phyloP scores from a whole-genome alignment of 805 yeast species.

The Sungouiella blattae region DNA sequence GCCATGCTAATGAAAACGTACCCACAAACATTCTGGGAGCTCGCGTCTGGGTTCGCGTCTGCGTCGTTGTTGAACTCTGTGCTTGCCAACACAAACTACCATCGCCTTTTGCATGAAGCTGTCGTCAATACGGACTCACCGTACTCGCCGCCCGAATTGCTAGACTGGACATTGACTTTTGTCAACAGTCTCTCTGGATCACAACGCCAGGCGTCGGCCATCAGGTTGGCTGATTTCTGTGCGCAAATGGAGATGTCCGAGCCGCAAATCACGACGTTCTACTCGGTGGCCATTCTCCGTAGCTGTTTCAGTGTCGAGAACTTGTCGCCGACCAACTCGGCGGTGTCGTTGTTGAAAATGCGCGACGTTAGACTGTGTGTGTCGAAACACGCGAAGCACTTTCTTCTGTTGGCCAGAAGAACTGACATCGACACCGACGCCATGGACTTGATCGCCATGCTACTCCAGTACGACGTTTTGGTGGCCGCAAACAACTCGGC shows the following conservation, averaged over 20 bases:
- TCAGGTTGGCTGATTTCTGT: conserved; percentile 48
- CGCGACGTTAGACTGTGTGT: conserved; percentile 49
- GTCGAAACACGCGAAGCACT: conserved; percentile 38
- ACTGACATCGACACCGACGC: conserved; percentile 1
- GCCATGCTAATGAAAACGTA: conserved; percentile 41
- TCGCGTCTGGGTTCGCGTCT: conserved; percentile 51
- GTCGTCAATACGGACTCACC: conserved; percentile 6
- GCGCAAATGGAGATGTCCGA: conserved; percentile 22
- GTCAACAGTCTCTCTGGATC: conserved; percentile 42
- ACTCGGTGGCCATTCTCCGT: conserved; percentile 11
- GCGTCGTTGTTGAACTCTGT: conserved; percentile 58
- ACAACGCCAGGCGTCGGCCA: conserved; percentile 50
- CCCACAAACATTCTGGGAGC: conserved; percentile 50
- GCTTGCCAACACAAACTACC: conserved; percentile 50
- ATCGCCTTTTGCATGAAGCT: conserved; percentile 26
- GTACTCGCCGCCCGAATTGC: conserved; percentile 34
- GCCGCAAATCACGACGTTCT: not conserved
- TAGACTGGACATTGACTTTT: conserved; percentile 54
- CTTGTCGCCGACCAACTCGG: conserved; percentile 11
- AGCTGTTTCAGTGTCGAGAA: conserved; percentile 14
- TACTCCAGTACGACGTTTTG: conserved; percentile 18
- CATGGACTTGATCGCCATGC: conserved; percentile 8
- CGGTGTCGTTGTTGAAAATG: conserved; percentile 36
- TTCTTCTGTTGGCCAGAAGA: conserved; percentile 20
- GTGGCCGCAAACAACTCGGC: conserved; percentile 11